Conservation (phyloP, 345 rosid species). For the Clausena lansium region DNA sequence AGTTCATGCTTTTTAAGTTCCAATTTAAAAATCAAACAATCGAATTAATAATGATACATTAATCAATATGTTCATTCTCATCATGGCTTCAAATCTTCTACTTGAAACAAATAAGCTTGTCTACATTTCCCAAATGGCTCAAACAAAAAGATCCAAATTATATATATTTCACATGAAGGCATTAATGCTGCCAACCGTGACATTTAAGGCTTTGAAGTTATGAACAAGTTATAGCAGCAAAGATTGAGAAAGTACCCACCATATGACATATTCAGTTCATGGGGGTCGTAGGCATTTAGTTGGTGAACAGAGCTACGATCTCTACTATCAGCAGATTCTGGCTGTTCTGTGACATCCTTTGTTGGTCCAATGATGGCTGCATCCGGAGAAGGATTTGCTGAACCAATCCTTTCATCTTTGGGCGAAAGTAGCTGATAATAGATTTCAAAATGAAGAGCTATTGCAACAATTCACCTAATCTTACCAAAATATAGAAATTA, state of each 20-base stretch:
- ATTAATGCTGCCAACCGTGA: background rate
- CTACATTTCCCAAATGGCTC: background rate
- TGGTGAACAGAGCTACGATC: slow-evolving; percentile 26
- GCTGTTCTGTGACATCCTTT: slow-evolving; percentile 22
- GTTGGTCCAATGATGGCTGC: slow-evolving; percentile 39
- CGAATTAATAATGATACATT: background rate
- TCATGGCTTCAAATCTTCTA: background rate
- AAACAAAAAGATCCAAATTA: background rate
- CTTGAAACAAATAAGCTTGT: background rate
- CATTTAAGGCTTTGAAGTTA: background rate
- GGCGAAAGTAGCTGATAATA: slow-evolving; percentile 48
- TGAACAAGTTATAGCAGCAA: background rate
- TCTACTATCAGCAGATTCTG: slow-evolving; percentile 25
- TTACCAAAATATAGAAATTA: slow-evolving; percentile 8
- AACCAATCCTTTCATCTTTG: slow-evolving; percentile 53
- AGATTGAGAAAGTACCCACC: slow-evolving; percentile 34
- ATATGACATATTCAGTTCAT: slow-evolving; percentile 37
- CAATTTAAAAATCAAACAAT: background rate
- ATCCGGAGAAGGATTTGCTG: slow-evolving; percentile 48
- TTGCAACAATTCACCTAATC: slow-evolving; percentile 15
- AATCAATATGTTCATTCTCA: background rate
- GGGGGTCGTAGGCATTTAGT: slow-evolving; percentile 33
- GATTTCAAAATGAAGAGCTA: slow-evolving; percentile 27
- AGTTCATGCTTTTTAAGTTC: background rate
- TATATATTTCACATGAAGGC: background rate